These are phyloP conservation scores for Arxiozyma telluris DNA, from an alignment of 1,139 yeast species.

Conservation along the genomic window DNA sequence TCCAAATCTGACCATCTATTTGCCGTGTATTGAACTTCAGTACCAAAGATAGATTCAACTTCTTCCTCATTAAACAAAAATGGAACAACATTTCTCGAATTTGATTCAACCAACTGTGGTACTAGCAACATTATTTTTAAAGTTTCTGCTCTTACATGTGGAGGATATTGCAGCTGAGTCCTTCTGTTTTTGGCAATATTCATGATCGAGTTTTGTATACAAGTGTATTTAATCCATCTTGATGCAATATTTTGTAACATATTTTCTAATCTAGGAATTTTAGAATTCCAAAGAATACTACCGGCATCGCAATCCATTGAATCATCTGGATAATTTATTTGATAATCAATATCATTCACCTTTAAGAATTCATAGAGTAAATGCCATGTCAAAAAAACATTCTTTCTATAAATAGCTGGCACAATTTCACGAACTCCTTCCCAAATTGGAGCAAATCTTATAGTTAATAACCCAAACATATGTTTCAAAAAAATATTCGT, in stretches of 20 bases:
- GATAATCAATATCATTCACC: conserved; percentile 15
- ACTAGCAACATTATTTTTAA: conserved; percentile 39
- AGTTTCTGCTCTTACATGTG: conserved; percentile 26
- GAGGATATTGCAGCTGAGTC: conserved; percentile 30
- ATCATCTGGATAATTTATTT: conserved; percentile 16
- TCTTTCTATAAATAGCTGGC: conserved; percentile 39
- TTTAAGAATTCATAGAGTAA: conserved; percentile 36
- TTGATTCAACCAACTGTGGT: conserved; percentile 60
- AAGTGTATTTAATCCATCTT: conserved; percentile 24
- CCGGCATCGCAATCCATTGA: conserved; percentile 9
- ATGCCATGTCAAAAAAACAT: conserved; percentile 50
- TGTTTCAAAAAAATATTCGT: conserved; percentile 44
- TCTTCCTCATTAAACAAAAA: conserved; percentile 36
- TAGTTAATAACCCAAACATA: conserved; percentile 65
- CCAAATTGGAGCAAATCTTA: conserved; percentile 82
- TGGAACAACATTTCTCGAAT: conserved; percentile 49
- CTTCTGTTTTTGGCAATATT: conserved; percentile 32
- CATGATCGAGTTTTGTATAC: conserved; percentile 33
- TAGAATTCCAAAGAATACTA: conserved; percentile 25
- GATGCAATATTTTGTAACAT: conserved; percentile 25
- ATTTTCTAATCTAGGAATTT: conserved; percentile 33
- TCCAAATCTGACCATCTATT: conserved; percentile 53
- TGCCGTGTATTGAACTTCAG: conserved; percentile 18
- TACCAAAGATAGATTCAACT: conserved; percentile 25
- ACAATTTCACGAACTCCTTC: conserved; percentile 58